phyloP scores from a whole-genome alignment of 306 rosid species.

The Vicia faba region DNA sequence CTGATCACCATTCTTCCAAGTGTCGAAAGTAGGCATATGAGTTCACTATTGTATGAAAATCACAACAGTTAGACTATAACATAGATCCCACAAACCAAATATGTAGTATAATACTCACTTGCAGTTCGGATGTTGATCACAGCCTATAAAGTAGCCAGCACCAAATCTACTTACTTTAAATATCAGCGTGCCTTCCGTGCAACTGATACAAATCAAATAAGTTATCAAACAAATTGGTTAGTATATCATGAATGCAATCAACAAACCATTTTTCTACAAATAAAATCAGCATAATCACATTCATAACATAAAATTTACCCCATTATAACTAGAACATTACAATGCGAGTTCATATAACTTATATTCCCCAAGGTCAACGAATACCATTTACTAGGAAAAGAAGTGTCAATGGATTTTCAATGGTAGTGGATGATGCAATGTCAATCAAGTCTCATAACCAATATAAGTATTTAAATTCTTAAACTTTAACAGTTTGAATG shows the following conservation, averaged over 20 bases:
- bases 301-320: background rate
- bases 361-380: constrained; percentile 1
- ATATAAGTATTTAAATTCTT: background rate
- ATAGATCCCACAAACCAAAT: background rate
- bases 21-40: constrained; percentile 5
- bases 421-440: background rate
- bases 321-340: constrained; percentile 9
- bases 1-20: background rate
- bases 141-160: constrained; percentile 89
- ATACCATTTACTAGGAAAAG: background rate
- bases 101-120: constrained; percentile 65
- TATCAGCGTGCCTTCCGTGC: constrained; percentile 78
- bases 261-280: constrained; percentile 27
- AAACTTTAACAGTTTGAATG: background rate
- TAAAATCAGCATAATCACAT: constrained; percentile 29
- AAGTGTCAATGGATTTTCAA: background rate
- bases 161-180: constrained; percentile 91
- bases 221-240: constrained; percentile 11
- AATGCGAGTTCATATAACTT: constrained; percentile 6
- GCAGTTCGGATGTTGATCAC: constrained; percentile 93
- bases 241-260: constrained; percentile 20
- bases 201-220: constrained; percentile 59
- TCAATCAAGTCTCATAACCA: background rate
- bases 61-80: constrained; percentile 17
- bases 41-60: constrained; percentile 17